A percentile compares a stretch with the other conserved stretches of the same genome.
phyloP scores from a whole-genome alignment of 1,284 basidiomycete species.

The Stygiomarasmius scandens region DNA sequence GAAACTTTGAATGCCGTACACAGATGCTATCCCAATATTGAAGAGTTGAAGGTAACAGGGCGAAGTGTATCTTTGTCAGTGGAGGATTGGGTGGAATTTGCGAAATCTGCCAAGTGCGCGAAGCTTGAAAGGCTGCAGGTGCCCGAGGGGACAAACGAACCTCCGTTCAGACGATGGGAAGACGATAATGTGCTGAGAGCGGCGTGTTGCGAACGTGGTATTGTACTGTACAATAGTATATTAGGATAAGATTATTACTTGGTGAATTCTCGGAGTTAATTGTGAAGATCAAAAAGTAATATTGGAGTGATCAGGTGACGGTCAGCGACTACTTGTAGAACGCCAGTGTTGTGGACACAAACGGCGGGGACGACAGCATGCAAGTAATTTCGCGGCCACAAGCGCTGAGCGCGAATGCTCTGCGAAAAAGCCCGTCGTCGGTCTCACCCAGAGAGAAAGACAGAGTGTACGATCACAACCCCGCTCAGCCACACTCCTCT shows the following conservation, averaged over 20 bases:
- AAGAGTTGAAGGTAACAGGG: slow-evolving; percentile 43
- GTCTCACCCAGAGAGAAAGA: no score
- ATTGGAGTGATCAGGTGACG: neutral
- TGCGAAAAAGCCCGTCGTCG: neutral
- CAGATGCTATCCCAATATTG: slow-evolving; percentile 39
- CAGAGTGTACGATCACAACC: neutral
- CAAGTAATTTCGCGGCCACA: neutral
- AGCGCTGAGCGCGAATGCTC: neutral
- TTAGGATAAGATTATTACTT: neutral
- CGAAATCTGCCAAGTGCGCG: slow-evolving; percentile 36
- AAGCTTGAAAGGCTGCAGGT: slow-evolving; percentile 37
- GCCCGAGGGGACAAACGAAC: slow-evolving; percentile 39
- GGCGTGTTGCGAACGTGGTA: slow-evolving; percentile 1
- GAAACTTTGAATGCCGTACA: slow-evolving; percentile 37
- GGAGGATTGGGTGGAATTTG: slow-evolving; percentile 43
- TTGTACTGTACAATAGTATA: neutral
- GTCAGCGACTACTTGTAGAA: neutral
- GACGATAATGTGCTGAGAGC: neutral
- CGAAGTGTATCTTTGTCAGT: slow-evolving; percentile 36
- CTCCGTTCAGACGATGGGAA: slow-evolving; percentile 43
- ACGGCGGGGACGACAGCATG: neutral
- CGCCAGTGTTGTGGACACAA: no score
- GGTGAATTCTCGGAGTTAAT: neutral
- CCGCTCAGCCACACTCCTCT: slow-evolving; percentile 1
- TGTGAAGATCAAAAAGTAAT: neutral